Evolutionary conservation across 176 grass and related monocot species (phyloP), one percentile per base, ranked within the genome.

Genomic region (Juncus effusus): DNA sequence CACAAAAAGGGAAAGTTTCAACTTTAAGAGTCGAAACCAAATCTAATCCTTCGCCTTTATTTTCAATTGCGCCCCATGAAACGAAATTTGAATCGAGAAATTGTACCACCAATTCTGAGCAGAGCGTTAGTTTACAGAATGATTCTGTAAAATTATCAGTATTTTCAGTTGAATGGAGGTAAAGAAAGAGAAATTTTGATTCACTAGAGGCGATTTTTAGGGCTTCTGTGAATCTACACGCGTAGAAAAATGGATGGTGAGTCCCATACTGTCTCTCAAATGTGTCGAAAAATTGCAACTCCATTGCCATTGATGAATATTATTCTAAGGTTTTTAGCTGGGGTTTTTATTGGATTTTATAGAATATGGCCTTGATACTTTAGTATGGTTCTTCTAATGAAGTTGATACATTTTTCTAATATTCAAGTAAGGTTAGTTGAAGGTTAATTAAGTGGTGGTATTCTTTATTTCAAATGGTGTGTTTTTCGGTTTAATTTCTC

Each of bases 21-120:
- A 81, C 77, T 50, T 66, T 74, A 80, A 91, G 68, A 45, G 80
- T 61, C 6, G 63, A 73, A 4, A 64, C 80, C 80, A 91, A 75
- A 69, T 67, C 77, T 0, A 13, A 13, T 0, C 83, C 83, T 59
- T 91, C 83, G 0, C 80, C 80, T 14, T 53, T 71, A 62, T 40
- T 60, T 5, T 0, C 35, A 42, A 91, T 70, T 12, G 83, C 87
- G 15, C 74, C 87, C 77, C 77, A 87, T 3, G 74, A 84, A 74
- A 87, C 77, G 16, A 91, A 91, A 67, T 91, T 91, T 36, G 77
- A 59, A 70, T 91, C 87, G 10, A 91, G 87, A 60, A 87, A 91
- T 75, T 91, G 60, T 37, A 84, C 83, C 54, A 84, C 83, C 47
- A 86, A 45, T 74, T 91, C 76, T n/a, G 83, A 49, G 73, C 87